Conservation (phyloP, 306 rosid genomes). For the Urtica urens region DNA sequence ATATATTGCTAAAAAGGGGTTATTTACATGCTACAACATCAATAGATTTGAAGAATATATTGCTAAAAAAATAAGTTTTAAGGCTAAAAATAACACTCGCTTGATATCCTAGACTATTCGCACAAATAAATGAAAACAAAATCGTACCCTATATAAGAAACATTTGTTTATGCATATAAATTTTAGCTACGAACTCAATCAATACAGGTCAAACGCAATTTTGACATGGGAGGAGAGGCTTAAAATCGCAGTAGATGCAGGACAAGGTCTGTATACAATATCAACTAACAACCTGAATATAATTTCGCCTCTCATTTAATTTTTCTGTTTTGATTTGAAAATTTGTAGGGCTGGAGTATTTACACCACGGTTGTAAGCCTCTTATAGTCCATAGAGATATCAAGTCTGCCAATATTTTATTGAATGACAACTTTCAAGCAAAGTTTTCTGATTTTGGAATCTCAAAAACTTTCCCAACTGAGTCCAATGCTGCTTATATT, state of each 20-base stretch:
- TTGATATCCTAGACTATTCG: too few species aligned
- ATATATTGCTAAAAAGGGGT: too few species aligned
- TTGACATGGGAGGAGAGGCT: slow-evolving; percentile 39
- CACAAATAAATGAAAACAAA: too few species aligned
- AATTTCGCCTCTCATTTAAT: neutral
- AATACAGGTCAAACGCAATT: slow-evolving; percentile 2
- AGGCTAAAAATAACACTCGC: too few species aligned
- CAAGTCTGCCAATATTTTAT: too few species aligned
- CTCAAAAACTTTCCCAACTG: neutral
- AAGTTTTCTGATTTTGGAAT: slow-evolving; percentile 4
- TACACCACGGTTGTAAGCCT: slow-evolving; percentile 29
- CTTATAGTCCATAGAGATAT: too few species aligned
- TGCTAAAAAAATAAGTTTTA: too few species aligned
- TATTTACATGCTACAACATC: too few species aligned
- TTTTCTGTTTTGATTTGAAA: neutral
- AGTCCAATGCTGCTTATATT: neutral
- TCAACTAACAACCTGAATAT: neutral
- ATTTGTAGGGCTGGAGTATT: slow-evolving; percentile 30
- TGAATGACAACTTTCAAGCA: slow-evolving; percentile 7
- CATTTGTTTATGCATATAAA: too few species aligned
- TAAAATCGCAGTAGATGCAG: slow-evolving; percentile 26
- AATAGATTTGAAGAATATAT: too few species aligned
- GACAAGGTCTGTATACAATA: slow-evolving; percentile 25
- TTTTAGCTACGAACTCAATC: too few species aligned
- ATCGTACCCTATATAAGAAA: too few species aligned